phyloP scores from a whole-genome alignment of 2,329 filamentous ascomycete genomes.

The Verticillium klebahnii region DNA sequence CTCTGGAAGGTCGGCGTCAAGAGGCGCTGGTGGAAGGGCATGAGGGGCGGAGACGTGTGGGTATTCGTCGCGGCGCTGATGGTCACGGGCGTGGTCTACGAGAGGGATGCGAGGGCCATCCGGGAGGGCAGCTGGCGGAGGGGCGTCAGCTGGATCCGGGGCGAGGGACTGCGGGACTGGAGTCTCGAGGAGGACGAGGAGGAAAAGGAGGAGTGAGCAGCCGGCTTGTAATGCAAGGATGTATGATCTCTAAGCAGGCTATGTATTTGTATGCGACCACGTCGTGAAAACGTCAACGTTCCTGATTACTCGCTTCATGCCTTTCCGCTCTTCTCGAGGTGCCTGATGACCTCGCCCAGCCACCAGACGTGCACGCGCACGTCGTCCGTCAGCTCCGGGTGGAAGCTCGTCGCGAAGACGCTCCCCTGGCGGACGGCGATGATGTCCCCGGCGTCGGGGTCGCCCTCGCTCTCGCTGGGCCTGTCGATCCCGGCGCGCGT shows the following conservation, averaged over 20 bases:
- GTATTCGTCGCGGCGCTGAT: conserved; percentile 78
- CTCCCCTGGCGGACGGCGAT: conserved; percentile 88
- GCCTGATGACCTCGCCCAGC: conserved; percentile 59
- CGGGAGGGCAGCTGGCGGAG: conserved; percentile 65
- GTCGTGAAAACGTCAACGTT: neutral
- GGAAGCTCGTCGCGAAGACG: conserved; percentile 91
- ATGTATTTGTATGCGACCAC: neutral
- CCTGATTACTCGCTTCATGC: neutral
- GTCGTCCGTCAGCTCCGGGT: conserved; percentile 88
- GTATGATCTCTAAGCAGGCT: neutral
- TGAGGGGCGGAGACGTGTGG: conserved; percentile 78
- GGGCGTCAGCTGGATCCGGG: conserved; percentile 67
- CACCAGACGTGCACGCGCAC: conserved; percentile 91
- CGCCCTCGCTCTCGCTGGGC: conserved; percentile 27
- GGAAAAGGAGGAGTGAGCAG: conserved; percentile 27
- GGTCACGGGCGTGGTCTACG: conserved; percentile 72
- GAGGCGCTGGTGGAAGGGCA: conserved; percentile 78
- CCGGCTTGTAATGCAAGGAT: conserved; percentile 14
- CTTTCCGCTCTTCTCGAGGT: neutral
- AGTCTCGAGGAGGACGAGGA: conserved; percentile 46
- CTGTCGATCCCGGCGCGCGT: conserved; percentile 25
- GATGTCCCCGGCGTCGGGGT: conserved; percentile 72
- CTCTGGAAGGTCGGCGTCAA: conserved; percentile 94
- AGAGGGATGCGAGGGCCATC: conserved; percentile 64
- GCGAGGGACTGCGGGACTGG: conserved; percentile 72